These are phyloP conservation scores for Quercus phellos DNA, from an alignment of 331 rosid species.

Conservation along the genomic window DNA sequence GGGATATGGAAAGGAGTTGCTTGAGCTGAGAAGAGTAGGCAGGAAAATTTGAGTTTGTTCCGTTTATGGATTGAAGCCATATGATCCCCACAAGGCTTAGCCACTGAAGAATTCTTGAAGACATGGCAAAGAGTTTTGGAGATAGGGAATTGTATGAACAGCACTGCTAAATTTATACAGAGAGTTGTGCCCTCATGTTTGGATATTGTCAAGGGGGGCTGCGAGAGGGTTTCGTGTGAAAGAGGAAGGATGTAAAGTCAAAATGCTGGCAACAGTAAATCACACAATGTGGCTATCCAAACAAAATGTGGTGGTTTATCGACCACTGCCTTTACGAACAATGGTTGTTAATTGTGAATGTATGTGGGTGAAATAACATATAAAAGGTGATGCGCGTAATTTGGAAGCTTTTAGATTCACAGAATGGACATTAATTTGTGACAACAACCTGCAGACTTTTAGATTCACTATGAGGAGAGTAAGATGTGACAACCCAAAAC, in stretches of 20 bases:
- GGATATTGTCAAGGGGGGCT: neutral
- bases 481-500: too few species aligned
- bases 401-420: too few species aligned
- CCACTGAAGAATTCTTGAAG: constrained; percentile 63
- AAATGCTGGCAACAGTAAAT: neutral
- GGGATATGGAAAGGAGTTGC: constrained; percentile 62
- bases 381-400: too few species aligned
- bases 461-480: too few species aligned
- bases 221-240: constrained; percentile 13
- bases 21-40: constrained; percentile 81
- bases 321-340: neutral
- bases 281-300: neutral
- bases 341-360: too few species aligned
- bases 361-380: too few species aligned
- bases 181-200: neutral
- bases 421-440: too few species aligned
- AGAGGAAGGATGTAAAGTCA: neutral
- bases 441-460: too few species aligned
- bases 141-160: neutral
- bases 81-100: constrained; percentile 71
- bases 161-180: neutral
- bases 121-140: constrained; percentile 25
- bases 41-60: constrained; percentile 82
- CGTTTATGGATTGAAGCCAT: constrained; percentile 89
- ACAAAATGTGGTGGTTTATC: constrained; percentile 7